Base-by-base conservation (phyloP, 139 green algal species). In the Prasinococcaceae sp. region DNA sequence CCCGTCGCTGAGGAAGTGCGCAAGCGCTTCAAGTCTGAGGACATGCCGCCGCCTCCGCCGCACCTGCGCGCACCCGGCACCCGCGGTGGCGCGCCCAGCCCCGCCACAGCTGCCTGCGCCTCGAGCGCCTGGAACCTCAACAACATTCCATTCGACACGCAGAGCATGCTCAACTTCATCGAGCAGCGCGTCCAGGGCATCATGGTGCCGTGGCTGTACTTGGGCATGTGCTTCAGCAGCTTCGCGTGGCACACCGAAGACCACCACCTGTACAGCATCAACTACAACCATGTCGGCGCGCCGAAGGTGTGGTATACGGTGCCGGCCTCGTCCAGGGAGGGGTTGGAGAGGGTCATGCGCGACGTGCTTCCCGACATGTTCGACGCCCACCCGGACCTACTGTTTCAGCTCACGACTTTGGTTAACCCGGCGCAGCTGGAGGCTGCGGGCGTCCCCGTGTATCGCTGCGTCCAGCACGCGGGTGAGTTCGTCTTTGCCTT, bases 181-280 rank as follows among this genome's bases (percentile, higher is more conserved):
- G 58, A 80, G 16, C 73, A 75, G n/a, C 55, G 74, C 36, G 73
- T 88, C 20, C 51, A 72, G 4, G 79, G 78, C 9, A 77, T 89
- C 41, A 80, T 80, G 30, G 69, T 81, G 52, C 82, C 85, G 2
- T 85, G 82, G 80, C 60, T 94, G 58, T 84, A 87, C 35, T 45
- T 42, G 22, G 46, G 28, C 46, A 53, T 53, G 46, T 38, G 26
- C 28, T 53, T 37, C 46, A 28, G 9, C 46, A 12, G 9, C 27
- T 38, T 53, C 28, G 43, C 10, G 10, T 42, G 46, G 27, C 83
- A 85, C 55, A 76, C 83, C 12, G 83, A 95, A 64, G 78, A 90
- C 47, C 85, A 94, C 68, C 69, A 79, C 59, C 75, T 96, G 26
- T 95, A 94, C 72, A 84, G 69, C 37, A 69, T 94, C 49, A 93